Evolutionary conservation across 257 asterid species (phyloP), one percentile per base, ranked within the genome.

Genomic region (Schizonepeta tenuifolia): DNA sequence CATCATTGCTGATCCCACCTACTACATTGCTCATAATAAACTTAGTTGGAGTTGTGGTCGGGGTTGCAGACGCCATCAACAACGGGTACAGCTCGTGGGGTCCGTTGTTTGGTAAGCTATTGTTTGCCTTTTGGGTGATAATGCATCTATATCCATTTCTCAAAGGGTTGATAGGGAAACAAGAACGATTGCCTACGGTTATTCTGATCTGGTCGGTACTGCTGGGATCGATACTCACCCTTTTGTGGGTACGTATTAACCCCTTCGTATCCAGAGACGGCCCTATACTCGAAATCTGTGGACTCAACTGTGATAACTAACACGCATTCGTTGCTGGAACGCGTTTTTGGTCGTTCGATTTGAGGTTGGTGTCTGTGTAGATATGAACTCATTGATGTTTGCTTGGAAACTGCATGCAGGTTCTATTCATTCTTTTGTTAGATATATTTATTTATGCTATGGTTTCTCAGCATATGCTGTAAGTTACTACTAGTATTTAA

Each of bases 71-170:
- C 65, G 97, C 98, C 18, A 70, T 92, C 47, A 90, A 90, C 46
- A 90, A 90, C 13, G 96, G 98, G 9, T 92, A 92, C 64, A 94
- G 88, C 21, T 86, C 98, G 3, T 90, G 96, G 98, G 97, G 97
- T 12, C 97, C 91, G 1, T 56, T 92, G 14, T 92, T 92, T 33
- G 97, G 96, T 21, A 80, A 80, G 76, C 75, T 90, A 1, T 85
- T 92, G 73, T 89, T 92, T 2, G 93, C 97, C 0, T 22, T 88
- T 44, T 91, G 96, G 95, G 97, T 91, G 22, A 88, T 91, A 53
- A 65, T 91, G 84, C 97, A 91, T 53, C 89, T 91, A 10, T 87
- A 86, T 70, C 97, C 97, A 7, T 89, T 89, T 91, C 92, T 91
- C 57, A 91, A 88, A 79, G 97, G 97, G 4, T 43, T 92, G 80